These are phyloP conservation scores for Polyporus arcularius DNA, from an alignment of 768 basidiomycete species.

Conservation along the genomic window DNA sequence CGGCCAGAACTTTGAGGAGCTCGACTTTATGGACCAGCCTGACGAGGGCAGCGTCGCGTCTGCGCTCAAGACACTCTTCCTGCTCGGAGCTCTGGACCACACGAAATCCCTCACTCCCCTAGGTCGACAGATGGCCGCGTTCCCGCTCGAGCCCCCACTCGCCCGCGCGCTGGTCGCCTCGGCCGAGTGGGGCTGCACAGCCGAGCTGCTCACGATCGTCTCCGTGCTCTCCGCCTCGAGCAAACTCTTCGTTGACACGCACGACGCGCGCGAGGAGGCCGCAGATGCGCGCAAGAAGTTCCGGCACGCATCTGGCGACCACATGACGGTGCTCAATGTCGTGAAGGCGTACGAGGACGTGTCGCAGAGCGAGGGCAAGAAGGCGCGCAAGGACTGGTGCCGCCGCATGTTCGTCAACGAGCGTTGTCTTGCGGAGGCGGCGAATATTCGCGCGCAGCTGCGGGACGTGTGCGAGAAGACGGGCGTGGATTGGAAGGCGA, in stretches of 20 bases:
- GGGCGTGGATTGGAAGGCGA: slow-evolving; percentile 58
- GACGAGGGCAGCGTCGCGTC: slow-evolving; percentile 63
- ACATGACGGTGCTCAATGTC: slow-evolving; percentile 87
- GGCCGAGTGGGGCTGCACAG: slow-evolving; percentile 66
- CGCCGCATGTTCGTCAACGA: slow-evolving; percentile 80
- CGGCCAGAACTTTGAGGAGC: slow-evolving; percentile 73
- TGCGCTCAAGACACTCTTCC: slow-evolving; percentile 71
- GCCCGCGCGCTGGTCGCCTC: slow-evolving; percentile 83
- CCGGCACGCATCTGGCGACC: slow-evolving; percentile 84
- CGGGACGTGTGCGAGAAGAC: slow-evolving; percentile 60
- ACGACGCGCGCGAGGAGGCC: slow-evolving; percentile 73
- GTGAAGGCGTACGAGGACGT: slow-evolving; percentile 79
- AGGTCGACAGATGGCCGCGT: slow-evolving; percentile 84
- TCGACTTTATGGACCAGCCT: slow-evolving; percentile 90
- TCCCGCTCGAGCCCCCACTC: slow-evolving; percentile 87
- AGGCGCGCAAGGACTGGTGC: slow-evolving; percentile 74
- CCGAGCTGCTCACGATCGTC: slow-evolving; percentile 82
- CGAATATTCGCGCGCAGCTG: slow-evolving; percentile 81
- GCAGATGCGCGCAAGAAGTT: slow-evolving; percentile 76
- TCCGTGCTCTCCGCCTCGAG: slow-evolving; percentile 82
- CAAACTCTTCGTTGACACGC: slow-evolving; percentile 77
- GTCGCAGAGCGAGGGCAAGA: slow-evolving; percentile 46
- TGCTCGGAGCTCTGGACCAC: slow-evolving; percentile 77
- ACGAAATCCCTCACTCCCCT: slow-evolving; percentile 65
- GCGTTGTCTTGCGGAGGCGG: slow-evolving; percentile 75